Conservation (phyloP, 108 stramenopile genomes). For the Poteriospumella lacustris region DNA sequence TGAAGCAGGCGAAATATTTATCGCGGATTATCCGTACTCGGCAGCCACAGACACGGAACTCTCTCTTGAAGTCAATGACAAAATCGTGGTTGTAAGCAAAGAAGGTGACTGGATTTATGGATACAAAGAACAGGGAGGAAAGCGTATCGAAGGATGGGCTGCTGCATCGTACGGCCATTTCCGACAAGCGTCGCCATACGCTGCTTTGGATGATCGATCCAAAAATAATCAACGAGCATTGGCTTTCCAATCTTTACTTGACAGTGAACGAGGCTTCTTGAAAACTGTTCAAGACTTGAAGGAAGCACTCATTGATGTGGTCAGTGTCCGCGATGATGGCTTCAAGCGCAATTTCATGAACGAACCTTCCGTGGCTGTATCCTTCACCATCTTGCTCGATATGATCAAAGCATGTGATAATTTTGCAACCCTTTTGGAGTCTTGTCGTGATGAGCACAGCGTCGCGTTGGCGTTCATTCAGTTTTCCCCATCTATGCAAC, state of each 20-base stretch:
- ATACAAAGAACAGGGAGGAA: background rate
- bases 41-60: background rate
- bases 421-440: background rate
- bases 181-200: background rate
- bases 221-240: background rate
- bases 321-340: background rate
- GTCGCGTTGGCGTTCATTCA: background rate
- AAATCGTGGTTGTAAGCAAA: background rate
- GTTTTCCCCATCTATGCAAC: slow-evolving; percentile 20
- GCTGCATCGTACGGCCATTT: background rate
- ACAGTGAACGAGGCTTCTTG: background rate
- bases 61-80: background rate
- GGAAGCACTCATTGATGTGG: background rate
- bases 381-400: background rate
- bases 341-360: slow-evolving; percentile 1
- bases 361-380: background rate
- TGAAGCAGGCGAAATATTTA: background rate
- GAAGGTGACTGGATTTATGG: slow-evolving; percentile 14
- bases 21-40: background rate
- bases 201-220: background rate
- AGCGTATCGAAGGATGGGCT: slow-evolving; percentile 11
- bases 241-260: background rate
- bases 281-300: background rate
- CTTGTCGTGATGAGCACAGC: background rate
- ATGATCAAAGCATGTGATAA: background rate